Conservation (phyloP, 345 rosid species). For the Punica granatum region DNA sequence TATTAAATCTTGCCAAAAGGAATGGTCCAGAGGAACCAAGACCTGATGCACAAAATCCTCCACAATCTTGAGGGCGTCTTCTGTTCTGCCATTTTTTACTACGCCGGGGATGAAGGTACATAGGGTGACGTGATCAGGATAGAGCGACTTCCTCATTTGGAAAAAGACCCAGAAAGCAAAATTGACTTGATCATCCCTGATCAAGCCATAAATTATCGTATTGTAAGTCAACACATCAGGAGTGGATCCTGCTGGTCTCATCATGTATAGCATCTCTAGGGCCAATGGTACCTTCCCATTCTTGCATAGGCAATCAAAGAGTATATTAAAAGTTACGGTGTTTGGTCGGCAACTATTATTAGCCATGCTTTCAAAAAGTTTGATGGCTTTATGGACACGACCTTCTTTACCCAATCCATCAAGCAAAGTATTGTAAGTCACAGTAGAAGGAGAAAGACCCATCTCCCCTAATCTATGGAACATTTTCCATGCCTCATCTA, state of each 20-base stretch:
- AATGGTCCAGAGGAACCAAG: constrained; percentile 15
- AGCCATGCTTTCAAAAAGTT: constrained; percentile 55
- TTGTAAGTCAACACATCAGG: constrained; percentile 86
- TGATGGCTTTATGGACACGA: constrained; percentile 45
- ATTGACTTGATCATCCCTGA: constrained; percentile 46
- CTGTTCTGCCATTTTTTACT: constrained; percentile 49
- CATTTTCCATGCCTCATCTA: constrained; percentile 81
- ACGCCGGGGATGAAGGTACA: constrained; percentile 85
- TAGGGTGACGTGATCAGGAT: constrained; percentile 71
- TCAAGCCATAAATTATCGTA: constrained; percentile 65
- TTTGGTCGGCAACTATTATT: constrained; percentile 56
- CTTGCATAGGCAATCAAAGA: constrained; percentile 90
- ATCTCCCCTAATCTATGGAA: constrained; percentile 54
- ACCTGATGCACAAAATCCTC: constrained; percentile 41
- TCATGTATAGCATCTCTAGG: constrained; percentile 49
- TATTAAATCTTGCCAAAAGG: constrained; percentile 73
- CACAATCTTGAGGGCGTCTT: constrained; percentile 59
- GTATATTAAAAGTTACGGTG: constrained; percentile 73
- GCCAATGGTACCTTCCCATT: constrained; percentile 72
- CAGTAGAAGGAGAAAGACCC: constrained; percentile 72
- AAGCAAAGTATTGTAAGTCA: constrained; percentile 80
- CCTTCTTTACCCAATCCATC: constrained; percentile 73
- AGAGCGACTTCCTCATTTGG: constrained; percentile 78
- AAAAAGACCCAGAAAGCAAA: constrained; percentile 71
- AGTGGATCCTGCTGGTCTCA: constrained; percentile 47